Evolutionary conservation across 441 rosid species (phyloP).

Genomic region (Jatropha podagrica): DNA sequence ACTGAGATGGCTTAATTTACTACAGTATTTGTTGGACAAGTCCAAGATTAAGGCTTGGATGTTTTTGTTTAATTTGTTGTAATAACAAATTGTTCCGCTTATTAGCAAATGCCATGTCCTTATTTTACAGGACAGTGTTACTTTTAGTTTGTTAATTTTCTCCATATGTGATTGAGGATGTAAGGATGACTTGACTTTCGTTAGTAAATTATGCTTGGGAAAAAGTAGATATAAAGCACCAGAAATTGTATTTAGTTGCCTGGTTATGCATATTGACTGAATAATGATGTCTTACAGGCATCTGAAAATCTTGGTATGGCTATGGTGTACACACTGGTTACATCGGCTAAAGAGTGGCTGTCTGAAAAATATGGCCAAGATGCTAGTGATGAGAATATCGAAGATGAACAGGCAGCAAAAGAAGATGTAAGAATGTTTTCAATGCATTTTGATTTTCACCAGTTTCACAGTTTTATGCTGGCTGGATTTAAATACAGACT

Average conservation of each 20-base stretch:
- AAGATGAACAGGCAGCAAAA: conserved; percentile 65
- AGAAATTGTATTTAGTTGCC: background rate
- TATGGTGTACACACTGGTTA: conserved; percentile 85
- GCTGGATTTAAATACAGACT: conserved; percentile 16
- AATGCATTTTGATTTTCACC: conserved; percentile 5
- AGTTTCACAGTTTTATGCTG: conserved; percentile 5
- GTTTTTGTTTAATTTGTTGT: too few relatives aligned
- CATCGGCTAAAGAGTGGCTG: conserved; percentile 94
- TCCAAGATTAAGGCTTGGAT: too few relatives aligned
- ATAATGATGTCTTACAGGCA: conserved; percentile 51
- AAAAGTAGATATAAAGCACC: background rate
- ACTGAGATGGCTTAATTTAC: background rate
- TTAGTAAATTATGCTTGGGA: background rate
- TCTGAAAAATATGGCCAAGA: conserved; percentile 76
- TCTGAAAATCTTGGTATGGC: conserved; percentile 96
- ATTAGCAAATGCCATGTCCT: conserved; percentile 1
- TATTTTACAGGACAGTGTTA: background rate
- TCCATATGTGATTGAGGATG: background rate
- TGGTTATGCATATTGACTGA: conserved; percentile 14
- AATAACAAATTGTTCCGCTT: background rate
- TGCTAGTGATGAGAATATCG: conserved; percentile 39
- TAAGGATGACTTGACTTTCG: background rate
- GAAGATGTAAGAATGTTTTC: conserved; percentile 65
- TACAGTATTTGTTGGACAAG: background rate
- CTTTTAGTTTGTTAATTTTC: background rate